A percentile compares a stretch with the other conserved stretches of the same genome.
These are phyloP conservation scores for Globisporangium okanoganense DNA, from an alignment of 352 stramenopile species.

Conservation along the genomic window DNA sequence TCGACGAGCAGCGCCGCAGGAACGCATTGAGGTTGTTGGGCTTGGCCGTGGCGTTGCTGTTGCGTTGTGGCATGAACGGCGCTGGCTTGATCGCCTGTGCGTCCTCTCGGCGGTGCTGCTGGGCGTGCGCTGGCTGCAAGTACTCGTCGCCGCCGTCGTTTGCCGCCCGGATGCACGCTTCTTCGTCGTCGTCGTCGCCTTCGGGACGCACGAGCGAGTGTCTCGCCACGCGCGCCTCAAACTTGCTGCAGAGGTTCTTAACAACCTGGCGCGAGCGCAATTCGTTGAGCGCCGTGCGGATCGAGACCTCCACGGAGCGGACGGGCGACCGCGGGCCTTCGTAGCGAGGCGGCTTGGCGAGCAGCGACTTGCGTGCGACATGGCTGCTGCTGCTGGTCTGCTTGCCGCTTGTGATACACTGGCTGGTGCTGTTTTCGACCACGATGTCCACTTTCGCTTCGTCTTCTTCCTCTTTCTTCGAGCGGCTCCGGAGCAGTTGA, in stretches of 20 bases:
- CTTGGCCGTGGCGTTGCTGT: conserved; percentile 21
- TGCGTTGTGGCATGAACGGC: conserved; percentile 5
- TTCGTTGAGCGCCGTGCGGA: conserved; percentile 40
- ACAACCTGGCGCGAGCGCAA: conserved; percentile 48
- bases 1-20: conserved; percentile 57
- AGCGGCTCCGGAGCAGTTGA: conserved; percentile 18
- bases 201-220: conserved; percentile 9
- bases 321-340: conserved; percentile 4
- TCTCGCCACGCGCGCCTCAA: conserved; percentile 25
- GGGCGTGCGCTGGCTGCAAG: conserved; percentile 10
- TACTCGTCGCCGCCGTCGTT: conserved; percentile 15
- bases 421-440: conserved; percentile 23
- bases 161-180: conserved; percentile 4
- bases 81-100: not conserved
- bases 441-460: conserved; percentile 37
- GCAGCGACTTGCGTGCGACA: conserved; percentile 8
- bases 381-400: not conserved
- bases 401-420: not conserved
- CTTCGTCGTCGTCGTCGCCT: conserved; percentile 16
- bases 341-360: conserved; percentile 13
- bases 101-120: conserved; percentile 12
- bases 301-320: conserved; percentile 36
- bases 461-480: conserved; percentile 27
- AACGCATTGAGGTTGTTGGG: conserved; percentile 70
- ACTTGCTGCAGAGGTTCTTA: conserved; percentile 49